Evolutionary conservation across 139 green algal species (phyloP), one percentile per base, ranked within the genome.

Genomic region (Astrephomene gubernaculifera): DNA sequence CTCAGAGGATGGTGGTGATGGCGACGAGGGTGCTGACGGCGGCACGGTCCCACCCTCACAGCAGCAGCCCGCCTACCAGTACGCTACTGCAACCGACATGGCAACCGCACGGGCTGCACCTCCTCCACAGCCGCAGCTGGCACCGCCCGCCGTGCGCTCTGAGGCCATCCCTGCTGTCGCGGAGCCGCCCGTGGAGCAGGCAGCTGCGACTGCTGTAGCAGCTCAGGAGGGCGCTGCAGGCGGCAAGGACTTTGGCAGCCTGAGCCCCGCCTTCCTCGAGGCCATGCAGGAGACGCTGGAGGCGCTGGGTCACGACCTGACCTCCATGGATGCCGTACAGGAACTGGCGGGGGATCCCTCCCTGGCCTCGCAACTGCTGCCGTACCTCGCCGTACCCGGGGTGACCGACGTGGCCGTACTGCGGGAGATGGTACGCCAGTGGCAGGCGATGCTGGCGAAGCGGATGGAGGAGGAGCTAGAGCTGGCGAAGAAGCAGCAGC

Each of bases 281-380:
- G 79, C 70, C 35, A 79, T 91, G 83, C 87, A 91, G 87, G 44
- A 64, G 6, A 73, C 21, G 6, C 79, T 91, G 29, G 87, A 91
- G 79, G 14, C 53, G 2, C 64, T 83, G 53, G 82, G 78, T 3
- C 64, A 73, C 52, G 83, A 91, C 78, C 63, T 91, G 10, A 75
- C 83, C 3, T 87, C 75, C 12, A 0, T 65, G 31, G 70, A 72
- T 7, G 45, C 52, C 22, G 86, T 89, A 75, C 44, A 85, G 71
- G 60, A 45, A 31, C 72, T 87, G 45, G 71, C 79, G 19, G 79
- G n/a, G 2, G 79, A 89, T 22, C 29, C 41, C 8, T 27, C 0
- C 25, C 75, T 90, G 82, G n/a, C 53, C 31, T 44, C 70, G 2
- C 21, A 41, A 21, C 67, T 88, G 44, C 60, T 80, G 49, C 71